Conservation (phyloP, 148 eudicot species). For the Cornus suecica region DNA sequence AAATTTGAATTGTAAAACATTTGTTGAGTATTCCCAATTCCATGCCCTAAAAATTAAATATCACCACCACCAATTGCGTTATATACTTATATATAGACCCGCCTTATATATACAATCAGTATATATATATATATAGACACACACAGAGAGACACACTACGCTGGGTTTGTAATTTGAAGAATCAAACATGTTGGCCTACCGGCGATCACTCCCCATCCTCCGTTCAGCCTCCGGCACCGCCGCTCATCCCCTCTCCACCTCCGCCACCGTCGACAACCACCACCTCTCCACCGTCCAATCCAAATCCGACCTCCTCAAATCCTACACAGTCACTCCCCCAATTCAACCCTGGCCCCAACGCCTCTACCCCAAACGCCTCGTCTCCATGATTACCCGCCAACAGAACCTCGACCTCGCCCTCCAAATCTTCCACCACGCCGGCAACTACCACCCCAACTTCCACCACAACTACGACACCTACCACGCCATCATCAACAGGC, state of each 20-base stretch:
- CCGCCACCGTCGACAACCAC: slow-evolving; percentile 20
- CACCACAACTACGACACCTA: slow-evolving; percentile 55
- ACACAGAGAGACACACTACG: too few species aligned
- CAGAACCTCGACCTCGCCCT: slow-evolving; percentile 68
- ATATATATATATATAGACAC: too few species aligned
- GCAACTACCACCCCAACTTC: slow-evolving; percentile 55
- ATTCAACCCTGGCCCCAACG: slow-evolving; percentile 75
- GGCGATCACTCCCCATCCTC: background rate
- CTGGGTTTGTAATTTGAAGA: too few species aligned
- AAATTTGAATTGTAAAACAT: too few species aligned
- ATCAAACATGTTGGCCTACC: background rate
- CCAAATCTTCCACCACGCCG: slow-evolving; percentile 76
- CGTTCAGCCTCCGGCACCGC: background rate
- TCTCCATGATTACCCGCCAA: slow-evolving; percentile 60
- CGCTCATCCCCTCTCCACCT: slow-evolving; percentile 7
- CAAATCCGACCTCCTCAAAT: slow-evolving; percentile 41
- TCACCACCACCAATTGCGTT: too few species aligned
- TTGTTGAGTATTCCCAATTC: too few species aligned
- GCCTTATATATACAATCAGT: too few species aligned
- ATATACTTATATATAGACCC: too few species aligned
- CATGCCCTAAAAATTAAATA: too few species aligned
- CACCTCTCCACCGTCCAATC: slow-evolving; percentile 38
- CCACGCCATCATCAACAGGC: slow-evolving; percentile 55
- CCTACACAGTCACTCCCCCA: slow-evolving; percentile 64
- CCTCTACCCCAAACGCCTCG: slow-evolving; percentile 55